Conservation (phyloP, 1,139 yeast species). For the Saccharomycopsis hybrid region DNA sequence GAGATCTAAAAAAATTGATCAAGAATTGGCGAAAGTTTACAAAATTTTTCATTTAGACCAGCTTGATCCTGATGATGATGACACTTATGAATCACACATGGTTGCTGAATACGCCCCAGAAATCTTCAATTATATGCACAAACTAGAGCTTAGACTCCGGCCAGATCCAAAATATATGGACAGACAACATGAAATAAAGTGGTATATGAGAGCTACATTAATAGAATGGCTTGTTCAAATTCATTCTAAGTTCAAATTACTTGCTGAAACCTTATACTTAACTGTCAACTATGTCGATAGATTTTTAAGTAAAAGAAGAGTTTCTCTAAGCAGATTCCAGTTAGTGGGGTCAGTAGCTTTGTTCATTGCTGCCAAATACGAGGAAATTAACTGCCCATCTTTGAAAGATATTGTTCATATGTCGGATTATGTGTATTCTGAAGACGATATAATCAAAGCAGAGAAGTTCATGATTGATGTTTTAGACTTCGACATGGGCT, state of each 20-base stretch:
- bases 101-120: slow-evolving; percentile 93
- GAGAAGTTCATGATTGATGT: slow-evolving; percentile 91
- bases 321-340: slow-evolving; percentile 79
- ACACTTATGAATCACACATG: slow-evolving; percentile 87
- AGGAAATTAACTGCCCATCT: slow-evolving; percentile 92
- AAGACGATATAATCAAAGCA: slow-evolving; percentile 81
- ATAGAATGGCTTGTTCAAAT: slow-evolving; percentile 96
- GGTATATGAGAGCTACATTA: slow-evolving; percentile 85
- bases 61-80: slow-evolving; percentile 81
- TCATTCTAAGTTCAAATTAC: slow-evolving; percentile 75
- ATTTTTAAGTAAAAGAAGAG: slow-evolving; percentile 66
- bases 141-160: slow-evolving; percentile 60
- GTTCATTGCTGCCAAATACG: slow-evolving; percentile 92
- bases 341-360: slow-evolving; percentile 93
- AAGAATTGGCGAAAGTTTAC: slow-evolving; percentile 46
- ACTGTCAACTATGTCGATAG: slow-evolving; percentile 90
- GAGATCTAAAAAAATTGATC: slow-evolving; percentile 34
- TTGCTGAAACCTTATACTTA: slow-evolving; percentile 86
- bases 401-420: slow-evolving; percentile 91
- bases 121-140: slow-evolving; percentile 77
- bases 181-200: slow-evolving; percentile 76
- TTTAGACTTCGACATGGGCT: slow-evolving; percentile 88
- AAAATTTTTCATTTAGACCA: slow-evolving; percentile 41
- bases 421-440: slow-evolving; percentile 83
- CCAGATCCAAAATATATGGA: slow-evolving; percentile 87